Percentiles rank a stretch among this genome's conserved stretches.
Conservation (phyloP, 495 filamentous ascomycete genomes). For the Aspergillus nidulans region DNA sequence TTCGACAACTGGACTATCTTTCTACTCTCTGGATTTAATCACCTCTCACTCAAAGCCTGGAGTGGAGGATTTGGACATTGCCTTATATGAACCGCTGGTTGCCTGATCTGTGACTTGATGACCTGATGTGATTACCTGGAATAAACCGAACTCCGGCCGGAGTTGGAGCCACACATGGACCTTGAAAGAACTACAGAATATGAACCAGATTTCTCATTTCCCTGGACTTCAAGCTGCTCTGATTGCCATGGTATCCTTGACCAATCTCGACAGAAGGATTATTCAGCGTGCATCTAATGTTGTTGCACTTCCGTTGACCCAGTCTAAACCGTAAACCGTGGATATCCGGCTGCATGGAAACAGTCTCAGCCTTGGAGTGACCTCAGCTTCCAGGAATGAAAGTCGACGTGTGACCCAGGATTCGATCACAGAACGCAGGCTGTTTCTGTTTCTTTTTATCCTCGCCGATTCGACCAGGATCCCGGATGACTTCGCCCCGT, state of each 20-base stretch:
- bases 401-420: background rate
- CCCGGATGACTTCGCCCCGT: background rate
- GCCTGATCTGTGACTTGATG: background rate
- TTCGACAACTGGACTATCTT: constrained; percentile 9
- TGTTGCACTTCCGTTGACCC: constrained; percentile 11
- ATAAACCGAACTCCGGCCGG: constrained; percentile 3
- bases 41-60: constrained; percentile 26
- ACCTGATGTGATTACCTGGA: constrained; percentile 9
- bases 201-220: background rate
- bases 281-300: constrained; percentile 10
- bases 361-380: constrained; percentile 7
- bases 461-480: background rate
- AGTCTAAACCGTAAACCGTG: background rate
- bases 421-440: background rate
- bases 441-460: background rate
- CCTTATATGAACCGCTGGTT: constrained; percentile 15
- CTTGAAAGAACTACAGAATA: constrained; percentile 1
- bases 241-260: background rate
- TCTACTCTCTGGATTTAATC: constrained; percentile 19
- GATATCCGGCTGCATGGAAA: constrained; percentile 9
- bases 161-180: background rate
- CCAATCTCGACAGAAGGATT: constrained; percentile 1
- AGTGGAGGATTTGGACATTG: constrained; percentile 20
- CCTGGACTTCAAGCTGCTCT: constrained; percentile 4
- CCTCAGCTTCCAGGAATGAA: background rate